Base-by-base conservation (phyloP, 441 rosid genomes). In the Flueggea neowawraea region DNA sequence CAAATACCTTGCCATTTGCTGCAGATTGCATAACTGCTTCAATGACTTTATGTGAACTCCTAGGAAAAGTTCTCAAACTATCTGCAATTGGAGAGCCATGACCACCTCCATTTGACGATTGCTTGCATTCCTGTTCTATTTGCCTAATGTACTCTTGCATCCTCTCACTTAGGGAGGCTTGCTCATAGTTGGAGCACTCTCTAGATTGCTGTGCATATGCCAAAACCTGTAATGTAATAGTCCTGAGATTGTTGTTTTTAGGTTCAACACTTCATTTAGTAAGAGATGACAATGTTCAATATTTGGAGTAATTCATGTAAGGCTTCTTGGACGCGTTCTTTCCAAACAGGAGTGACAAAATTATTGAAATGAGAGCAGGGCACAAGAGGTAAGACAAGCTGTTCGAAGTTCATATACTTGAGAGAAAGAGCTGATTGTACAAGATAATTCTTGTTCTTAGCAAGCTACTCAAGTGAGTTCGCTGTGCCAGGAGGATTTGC, bases 11-110 rank as follows among this genome's bases (percentile, higher is more conserved):
- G 72, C 99, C 99, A 62, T 81, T 87, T 12, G 79, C 85, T 33
- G 97, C 89, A 70, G 99, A 85, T 73, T 95, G 93, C 99, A 92
- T 90, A 60, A 87, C 97, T 66, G 88, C 93, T 74, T 92, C 97
- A 13, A 95, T 95, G 78, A 85, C 86, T 81, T 88, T 92, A 63
- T 88, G 96, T 31, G 99, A 80, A 80, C 77, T 86, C 80, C 91
- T 83, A 66, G 84, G 65, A 66, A 70, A 75, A 60, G 85, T 80
- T 70, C 82, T 85, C 62, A 79, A 49, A 57, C 81, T 74, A 45
- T 88, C 97, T 32, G 73, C 84, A 58, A 22, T 73, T 49, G 97
- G 87, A 65, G 90, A 89, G 62, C 72, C 72, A 59, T 15, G 55
- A 57, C 75, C 69, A 57, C 41, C 41, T 36, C 83, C 75, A 71